Conservation (phyloP, 2,329 filamentous ascomycete species). For the Tolypocladium endophyticum region DNA sequence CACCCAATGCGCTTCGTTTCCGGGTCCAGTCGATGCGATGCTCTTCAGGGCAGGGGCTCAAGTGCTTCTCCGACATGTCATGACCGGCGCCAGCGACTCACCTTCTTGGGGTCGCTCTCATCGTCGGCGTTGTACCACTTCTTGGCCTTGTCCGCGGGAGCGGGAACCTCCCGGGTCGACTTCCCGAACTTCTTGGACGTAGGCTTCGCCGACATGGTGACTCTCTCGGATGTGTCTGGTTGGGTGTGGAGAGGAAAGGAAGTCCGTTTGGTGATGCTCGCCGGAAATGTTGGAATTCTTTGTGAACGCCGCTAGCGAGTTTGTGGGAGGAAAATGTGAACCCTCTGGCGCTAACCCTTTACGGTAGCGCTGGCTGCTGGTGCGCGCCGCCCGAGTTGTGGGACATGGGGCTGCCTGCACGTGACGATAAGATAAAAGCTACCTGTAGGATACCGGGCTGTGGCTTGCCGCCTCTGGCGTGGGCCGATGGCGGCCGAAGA, state of each 20-base stretch:
- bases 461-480: neutral
- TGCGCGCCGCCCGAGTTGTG: constrained; percentile 6
- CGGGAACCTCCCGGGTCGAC: constrained; percentile 84
- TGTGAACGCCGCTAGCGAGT: constrained; percentile 30
- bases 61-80: constrained; percentile 5
- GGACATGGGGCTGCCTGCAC: constrained; percentile 23
- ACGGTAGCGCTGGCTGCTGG: constrained; percentile 7
- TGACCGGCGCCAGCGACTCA: constrained; percentile 45
- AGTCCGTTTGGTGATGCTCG: constrained; percentile 25
- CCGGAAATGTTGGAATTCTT: constrained; percentile 31
- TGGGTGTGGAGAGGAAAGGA: constrained; percentile 24
- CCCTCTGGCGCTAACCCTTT: constrained; percentile 28
- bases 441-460: no score
- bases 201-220: constrained; percentile 65
- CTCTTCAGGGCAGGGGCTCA: neutral
- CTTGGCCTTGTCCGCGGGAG: constrained; percentile 81
- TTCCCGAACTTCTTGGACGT: constrained; percentile 95
- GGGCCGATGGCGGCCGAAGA: constrained; percentile 22
- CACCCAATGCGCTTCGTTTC: neutral
- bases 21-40: neutral
- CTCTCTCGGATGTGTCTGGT: constrained; percentile 32
- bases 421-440: constrained; percentile 24
- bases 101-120: constrained; percentile 82
- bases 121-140: constrained; percentile 99
- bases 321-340: constrained; percentile 34